A percentile compares a stretch with the other conserved stretches of the same genome.
phyloP scores from a whole-genome alignment of 1,284 basidiomycete genomes.

The Agaricales sp. region DNA sequence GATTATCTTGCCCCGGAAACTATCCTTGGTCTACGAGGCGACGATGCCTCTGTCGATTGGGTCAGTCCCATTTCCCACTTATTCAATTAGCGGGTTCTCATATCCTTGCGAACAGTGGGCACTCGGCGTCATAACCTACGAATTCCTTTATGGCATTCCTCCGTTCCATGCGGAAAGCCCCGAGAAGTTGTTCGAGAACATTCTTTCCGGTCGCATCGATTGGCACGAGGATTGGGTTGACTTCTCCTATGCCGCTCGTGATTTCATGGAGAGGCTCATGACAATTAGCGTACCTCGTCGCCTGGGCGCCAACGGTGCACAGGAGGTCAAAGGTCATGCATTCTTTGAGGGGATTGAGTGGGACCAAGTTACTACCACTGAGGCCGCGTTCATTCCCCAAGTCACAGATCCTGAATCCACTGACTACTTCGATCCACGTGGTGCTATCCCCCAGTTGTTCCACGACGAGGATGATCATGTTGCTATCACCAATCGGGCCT shows the following conservation, averaged over 20 bases:
- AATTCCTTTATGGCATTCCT: slow-evolving; percentile 95
- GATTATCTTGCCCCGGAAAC: slow-evolving; percentile 97
- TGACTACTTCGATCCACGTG: slow-evolving; percentile 97
- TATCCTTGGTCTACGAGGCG: slow-evolving; percentile 90
- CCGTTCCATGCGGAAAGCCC: slow-evolving; percentile 97
- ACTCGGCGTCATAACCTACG: slow-evolving; percentile 95
- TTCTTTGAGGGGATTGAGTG: slow-evolving; percentile 91
- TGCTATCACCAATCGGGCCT: slow-evolving; percentile 34
- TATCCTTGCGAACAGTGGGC: no score
- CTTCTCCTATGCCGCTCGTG: slow-evolving; percentile 77
- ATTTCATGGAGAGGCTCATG: slow-evolving; percentile 88
- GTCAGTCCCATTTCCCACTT: slow-evolving; percentile 18
- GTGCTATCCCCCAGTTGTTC: slow-evolving; percentile 83
- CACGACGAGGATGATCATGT: slow-evolving; percentile 65
- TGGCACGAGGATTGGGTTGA: slow-evolving; percentile 95
- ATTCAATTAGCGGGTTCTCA: slow-evolving; percentile 11
- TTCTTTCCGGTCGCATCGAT: slow-evolving; percentile 89
- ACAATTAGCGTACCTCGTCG: slow-evolving; percentile 74
- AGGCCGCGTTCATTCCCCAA: slow-evolving; percentile 94
- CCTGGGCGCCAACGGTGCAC: slow-evolving; percentile 81
- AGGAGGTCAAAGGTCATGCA: slow-evolving; percentile 89
- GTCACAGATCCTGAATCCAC: slow-evolving; percentile 95
- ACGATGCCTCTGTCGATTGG: slow-evolving; percentile 97
- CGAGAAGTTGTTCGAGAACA: slow-evolving; percentile 98
- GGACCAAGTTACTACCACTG: slow-evolving; percentile 80